Conservation (phyloP, 257 asterid species). For the Paulownia fortunei region DNA sequence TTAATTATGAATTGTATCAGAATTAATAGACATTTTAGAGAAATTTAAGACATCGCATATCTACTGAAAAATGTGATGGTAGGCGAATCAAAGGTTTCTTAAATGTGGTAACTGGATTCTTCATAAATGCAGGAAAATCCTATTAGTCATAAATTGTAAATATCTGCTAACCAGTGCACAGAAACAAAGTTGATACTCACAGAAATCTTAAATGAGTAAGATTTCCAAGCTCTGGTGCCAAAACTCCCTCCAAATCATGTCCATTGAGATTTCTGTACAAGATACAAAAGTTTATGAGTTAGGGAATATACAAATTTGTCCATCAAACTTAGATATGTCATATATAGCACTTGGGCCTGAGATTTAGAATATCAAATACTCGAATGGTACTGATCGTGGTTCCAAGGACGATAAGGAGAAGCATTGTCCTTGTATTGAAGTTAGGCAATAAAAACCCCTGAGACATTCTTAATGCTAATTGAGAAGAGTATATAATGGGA, state of each 20-base stretch:
- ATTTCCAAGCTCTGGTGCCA: conserved; percentile 82
- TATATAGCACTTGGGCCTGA: not conserved
- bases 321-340: not conserved
- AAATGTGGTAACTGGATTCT: not conserved
- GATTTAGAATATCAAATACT: not conserved
- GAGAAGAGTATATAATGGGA: conserved; percentile 27
- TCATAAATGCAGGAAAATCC: conserved; percentile 19
- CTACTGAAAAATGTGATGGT: not conserved
- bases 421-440: not conserved
- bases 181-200: conserved; percentile 54
- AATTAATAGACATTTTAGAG: not conserved
- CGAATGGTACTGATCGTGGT: not conserved
- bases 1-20: not conserved
- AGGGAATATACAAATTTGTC: conserved; percentile 8
- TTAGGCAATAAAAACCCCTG: not conserved
- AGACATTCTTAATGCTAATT: not conserved
- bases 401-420: not conserved
- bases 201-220: conserved; percentile 68
- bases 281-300: conserved; percentile 4
- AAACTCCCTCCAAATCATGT: conserved; percentile 62
- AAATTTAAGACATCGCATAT: conserved; percentile 2
- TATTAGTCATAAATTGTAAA: not conserved
- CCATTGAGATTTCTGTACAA: conserved; percentile 77
- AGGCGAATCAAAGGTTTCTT: not conserved
- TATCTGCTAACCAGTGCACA: not conserved